Evolutionary conservation across 768 basidiomycete genomes (phyloP).

Genomic region (Hericium alpestre): DNA sequence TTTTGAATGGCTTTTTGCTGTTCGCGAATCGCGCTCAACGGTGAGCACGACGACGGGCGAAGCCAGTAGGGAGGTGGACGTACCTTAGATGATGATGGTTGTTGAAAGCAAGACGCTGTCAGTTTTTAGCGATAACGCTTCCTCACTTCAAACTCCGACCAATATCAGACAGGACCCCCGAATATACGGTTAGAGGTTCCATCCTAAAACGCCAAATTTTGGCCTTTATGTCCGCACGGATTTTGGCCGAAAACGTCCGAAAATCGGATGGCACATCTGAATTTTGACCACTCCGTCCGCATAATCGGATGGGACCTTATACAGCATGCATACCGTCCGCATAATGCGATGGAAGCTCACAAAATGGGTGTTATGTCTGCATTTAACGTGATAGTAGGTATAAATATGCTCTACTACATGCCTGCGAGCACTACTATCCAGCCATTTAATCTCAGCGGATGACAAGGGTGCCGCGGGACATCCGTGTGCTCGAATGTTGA

Average conservation of each 20-base stretch:
- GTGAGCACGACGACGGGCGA: background rate
- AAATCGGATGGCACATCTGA: background rate
- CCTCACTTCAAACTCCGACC: conserved; percentile 31
- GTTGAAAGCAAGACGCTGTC: conserved; percentile 33
- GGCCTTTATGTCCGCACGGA: too few species aligned
- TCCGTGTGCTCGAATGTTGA: too few species aligned
- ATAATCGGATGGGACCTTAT: background rate
- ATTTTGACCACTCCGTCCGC: background rate
- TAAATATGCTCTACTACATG: too few species aligned
- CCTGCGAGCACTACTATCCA: too few species aligned
- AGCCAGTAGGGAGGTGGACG: conserved; percentile 15
- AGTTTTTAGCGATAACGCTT: conserved; percentile 12
- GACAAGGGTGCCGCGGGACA: too few species aligned
- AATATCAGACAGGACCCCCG: background rate
- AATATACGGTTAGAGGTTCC: background rate
- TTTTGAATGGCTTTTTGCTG: conserved; percentile 39
- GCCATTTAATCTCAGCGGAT: too few species aligned
- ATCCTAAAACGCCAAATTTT: background rate
- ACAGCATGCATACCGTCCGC: background rate
- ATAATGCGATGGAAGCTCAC: background rate
- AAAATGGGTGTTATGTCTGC: too few species aligned
- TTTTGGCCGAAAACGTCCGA: background rate
- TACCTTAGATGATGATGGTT: conserved; percentile 61
- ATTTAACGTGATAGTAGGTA: too few species aligned
- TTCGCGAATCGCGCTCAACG: conserved; percentile 17